Conservation (phyloP, 345 rosid genomes). For the Rhizophora apiculata region DNA sequence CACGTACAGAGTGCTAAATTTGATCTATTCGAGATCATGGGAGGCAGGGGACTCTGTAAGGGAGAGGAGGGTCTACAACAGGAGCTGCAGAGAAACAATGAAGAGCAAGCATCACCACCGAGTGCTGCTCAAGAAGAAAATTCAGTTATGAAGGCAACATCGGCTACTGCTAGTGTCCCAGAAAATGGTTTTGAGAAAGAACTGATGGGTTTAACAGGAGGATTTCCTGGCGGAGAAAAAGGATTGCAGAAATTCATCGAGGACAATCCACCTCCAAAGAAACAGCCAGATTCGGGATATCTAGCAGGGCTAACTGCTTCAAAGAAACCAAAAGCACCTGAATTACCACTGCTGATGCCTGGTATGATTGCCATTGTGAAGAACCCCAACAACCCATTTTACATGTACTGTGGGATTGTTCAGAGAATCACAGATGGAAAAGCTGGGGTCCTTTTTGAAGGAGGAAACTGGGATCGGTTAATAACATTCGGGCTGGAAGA, state of each 20-base stretch:
- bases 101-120: slow-evolving; percentile 23
- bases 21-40: slow-evolving; percentile 58
- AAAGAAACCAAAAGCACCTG: slow-evolving; percentile 70
- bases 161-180: slow-evolving; percentile 27
- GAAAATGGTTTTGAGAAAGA: slow-evolving; percentile 73
- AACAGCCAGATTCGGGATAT: slow-evolving; percentile 18
- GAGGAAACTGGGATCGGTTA: slow-evolving; percentile 83
- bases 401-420: slow-evolving; percentile 75
- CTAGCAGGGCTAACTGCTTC: slow-evolving; percentile 15
- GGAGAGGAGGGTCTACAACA: slow-evolving; percentile 69
- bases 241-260: slow-evolving; percentile 45
- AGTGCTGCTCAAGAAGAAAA: slow-evolving; percentile 7
- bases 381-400: slow-evolving; percentile 69
- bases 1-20: slow-evolving; percentile 43
- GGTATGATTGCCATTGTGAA: slow-evolving; percentile 86
- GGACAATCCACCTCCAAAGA: slow-evolving; percentile 70
- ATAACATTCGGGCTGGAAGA: slow-evolving; percentile 76
- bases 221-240: slow-evolving; percentile 55
- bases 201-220: slow-evolving; percentile 86
- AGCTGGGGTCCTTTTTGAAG: slow-evolving; percentile 84
- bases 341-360: slow-evolving; percentile 74
- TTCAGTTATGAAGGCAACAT: slow-evolving; percentile 3
- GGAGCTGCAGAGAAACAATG: slow-evolving; percentile 52
- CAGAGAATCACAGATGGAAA: slow-evolving; percentile 91
- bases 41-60: slow-evolving; percentile 86